Evolutionary conservation across 805 yeast species (phyloP).

Genomic region (Saturnispora sekii): DNA sequence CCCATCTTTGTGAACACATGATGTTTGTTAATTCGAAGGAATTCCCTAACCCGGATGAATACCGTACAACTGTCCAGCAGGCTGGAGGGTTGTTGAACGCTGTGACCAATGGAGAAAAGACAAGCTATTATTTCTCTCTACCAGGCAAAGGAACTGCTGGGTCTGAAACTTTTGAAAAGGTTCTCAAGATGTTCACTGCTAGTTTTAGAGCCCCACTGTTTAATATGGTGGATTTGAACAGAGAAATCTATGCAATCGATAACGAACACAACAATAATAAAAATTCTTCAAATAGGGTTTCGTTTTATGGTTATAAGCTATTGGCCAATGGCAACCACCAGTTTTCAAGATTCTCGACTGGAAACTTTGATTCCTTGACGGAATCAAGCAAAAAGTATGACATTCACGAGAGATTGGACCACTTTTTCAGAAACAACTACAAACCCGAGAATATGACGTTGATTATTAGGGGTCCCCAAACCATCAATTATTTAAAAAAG

Average conservation of each 20-base stretch:
- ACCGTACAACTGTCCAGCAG: conserved; percentile 33
- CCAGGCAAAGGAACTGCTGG: conserved; percentile 29
- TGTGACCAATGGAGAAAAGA: conserved; percentile 56
- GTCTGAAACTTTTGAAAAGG: conserved; percentile 33
- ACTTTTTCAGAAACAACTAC: conserved; percentile 35
- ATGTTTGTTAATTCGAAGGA: conserved; percentile 46
- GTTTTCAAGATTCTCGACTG: conserved; percentile 58
- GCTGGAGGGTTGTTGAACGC: conserved; percentile 59
- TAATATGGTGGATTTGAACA: conserved; percentile 29
- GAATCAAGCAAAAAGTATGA: conserved; percentile 27
- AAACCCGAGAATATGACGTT: conserved; percentile 41
- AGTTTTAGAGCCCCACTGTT: conserved; percentile 45
- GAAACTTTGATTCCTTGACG: conserved; percentile 42
- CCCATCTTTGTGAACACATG: conserved; percentile 85
- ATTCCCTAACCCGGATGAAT: conserved; percentile 38
- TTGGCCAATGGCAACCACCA: conserved; percentile 40
- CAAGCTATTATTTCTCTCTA: conserved; percentile 53
- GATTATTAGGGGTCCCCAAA: conserved; percentile 58
- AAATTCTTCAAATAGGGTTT: conserved; percentile 32
- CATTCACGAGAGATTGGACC: conserved; percentile 28
- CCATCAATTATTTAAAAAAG: conserved; percentile 47
- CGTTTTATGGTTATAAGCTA: conserved; percentile 50
- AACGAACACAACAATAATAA: conserved; percentile 58
- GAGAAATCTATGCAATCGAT: conserved; percentile 52
- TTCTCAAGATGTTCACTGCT: conserved; percentile 41